Percentiles rank a stretch among this genome's conserved stretches.
phyloP scores from a whole-genome alignment of 129 eudicot species.

The Flaveria brownii region DNA sequence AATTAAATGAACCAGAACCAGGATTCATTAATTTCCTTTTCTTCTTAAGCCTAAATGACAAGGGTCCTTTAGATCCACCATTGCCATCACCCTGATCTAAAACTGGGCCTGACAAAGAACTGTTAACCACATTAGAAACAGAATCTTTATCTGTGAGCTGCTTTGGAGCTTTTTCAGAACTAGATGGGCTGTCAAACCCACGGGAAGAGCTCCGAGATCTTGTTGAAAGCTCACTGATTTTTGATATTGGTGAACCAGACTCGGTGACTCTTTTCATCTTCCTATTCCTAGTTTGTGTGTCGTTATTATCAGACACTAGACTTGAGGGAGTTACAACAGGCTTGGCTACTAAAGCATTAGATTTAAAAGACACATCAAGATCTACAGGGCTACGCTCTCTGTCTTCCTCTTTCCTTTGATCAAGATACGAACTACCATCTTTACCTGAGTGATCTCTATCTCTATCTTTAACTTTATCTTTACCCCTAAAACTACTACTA shows the following conservation, averaged over 20 bases:
- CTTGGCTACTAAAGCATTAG: constrained; percentile 77
- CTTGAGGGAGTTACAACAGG: constrained; percentile 57
- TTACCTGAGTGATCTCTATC: constrained; percentile 33
- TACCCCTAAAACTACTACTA: constrained; percentile 37
- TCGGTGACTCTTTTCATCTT: constrained; percentile 34
- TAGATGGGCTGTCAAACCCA: constrained; percentile 41
- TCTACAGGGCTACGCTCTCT: constrained; percentile 62
- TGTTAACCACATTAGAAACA: constrained; percentile 21
- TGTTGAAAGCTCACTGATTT: constrained; percentile 31
- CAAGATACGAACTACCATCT: constrained; percentile 26
- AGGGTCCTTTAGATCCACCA: constrained; percentile 28
- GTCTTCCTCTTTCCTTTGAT: constrained; percentile 38
- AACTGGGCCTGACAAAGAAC: constrained; percentile 36
- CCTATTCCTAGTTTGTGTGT: constrained; percentile 40
- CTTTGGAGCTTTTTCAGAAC: constrained; percentile 43
- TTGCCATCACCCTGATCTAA: constrained; percentile 32
- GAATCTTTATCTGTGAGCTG: constrained; percentile 25
- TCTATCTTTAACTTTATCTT: constrained; percentile 47
- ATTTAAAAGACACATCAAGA: constrained; percentile 78
- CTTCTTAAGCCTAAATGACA: constrained; percentile 46
- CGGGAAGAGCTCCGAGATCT: constrained; percentile 30
- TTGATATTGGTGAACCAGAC: constrained; percentile 42
- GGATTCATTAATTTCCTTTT: constrained; percentile 41
- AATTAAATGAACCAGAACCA: constrained; percentile 25
- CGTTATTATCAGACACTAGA: constrained; percentile 33